Conservation (phyloP, 768 basidiomycete species). For the Lentinula detonsa region DNA sequence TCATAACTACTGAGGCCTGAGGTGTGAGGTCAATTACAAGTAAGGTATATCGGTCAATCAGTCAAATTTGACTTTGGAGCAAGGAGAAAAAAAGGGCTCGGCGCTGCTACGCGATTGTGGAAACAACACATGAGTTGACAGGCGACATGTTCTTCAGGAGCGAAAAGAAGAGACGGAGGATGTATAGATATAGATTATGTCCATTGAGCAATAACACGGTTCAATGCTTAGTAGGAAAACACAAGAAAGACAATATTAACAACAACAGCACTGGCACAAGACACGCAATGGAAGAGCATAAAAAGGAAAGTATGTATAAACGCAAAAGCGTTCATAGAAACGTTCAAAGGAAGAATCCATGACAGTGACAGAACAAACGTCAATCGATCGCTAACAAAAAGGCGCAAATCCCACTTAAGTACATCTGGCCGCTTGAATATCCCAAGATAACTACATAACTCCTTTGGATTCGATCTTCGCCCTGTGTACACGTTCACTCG, state of each 20-base stretch:
- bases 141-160: neutral
- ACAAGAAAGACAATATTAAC: neutral
- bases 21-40: neutral
- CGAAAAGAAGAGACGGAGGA: too few species aligned
- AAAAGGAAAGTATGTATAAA: neutral
- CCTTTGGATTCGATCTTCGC: slow-evolving; percentile 5
- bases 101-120: too few species aligned
- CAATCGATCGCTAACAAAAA: neutral
- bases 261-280: neutral
- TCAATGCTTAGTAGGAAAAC: neutral
- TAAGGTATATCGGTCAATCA: neutral
- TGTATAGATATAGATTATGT: too few species aligned
- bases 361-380: neutral
- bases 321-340: neutral
- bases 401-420: neutral
- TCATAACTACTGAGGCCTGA: too few species aligned
- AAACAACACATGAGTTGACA: neutral
- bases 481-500: neutral
- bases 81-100: neutral
- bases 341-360: neutral
- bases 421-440: slow-evolving; percentile 1
- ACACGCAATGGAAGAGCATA: neutral
- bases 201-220: neutral
- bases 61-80: neutral
- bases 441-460: neutral